Base-by-base conservation (phyloP, 192 early-diverging fungal species). In the Backusella macrospora region DNA sequence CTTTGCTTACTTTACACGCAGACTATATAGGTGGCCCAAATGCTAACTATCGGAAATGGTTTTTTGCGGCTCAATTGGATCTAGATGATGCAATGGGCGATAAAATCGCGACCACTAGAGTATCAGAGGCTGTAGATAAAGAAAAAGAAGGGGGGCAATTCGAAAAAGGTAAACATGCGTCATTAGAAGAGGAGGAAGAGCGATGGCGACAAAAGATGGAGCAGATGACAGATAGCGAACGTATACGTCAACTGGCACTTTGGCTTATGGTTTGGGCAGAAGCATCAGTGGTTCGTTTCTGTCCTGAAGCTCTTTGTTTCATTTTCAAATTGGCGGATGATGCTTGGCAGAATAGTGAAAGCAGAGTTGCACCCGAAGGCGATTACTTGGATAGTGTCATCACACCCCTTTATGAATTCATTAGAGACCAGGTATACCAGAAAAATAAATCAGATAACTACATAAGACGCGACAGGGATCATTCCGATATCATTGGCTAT, bases 1-100 rank as follows among this genome's bases (percentile, higher is more conserved):
- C 92, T 37, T 71, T 95, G 37, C 79, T 90, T 16, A 92, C 89
- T 65, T 73, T 95, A 18, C 92, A 95, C 71, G 90, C 92, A 7
- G 93, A 95, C 70, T 93, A 90, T 70, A 88, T 95, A 73, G 93
- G 92, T 69, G 93, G 93, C 18, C 89, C 90, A 48, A 84, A 93
- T 68, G 90, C 92, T 48, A 95, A 95, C 82, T 95, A 93, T 82
- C 87, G 92, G 39, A 92, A 90, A 73, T 95, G 93, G 93, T 95
- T 89, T 83, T 93, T 95, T 82, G 90, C 90, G 42, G 87, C 91
- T 7, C 89, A 90, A 73, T 77, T 92, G 9, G 89, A 92, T 75
- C 74, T 89, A 70, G 82, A 88, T 62, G 86, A 86, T 66, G 83
- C 80, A 5, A 73, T 77, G 65, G 78, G 78, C 4, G 76, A 80